phyloP scores from a whole-genome alignment of 352 stramenopile species.

The Ophiocytium majus region DNA sequence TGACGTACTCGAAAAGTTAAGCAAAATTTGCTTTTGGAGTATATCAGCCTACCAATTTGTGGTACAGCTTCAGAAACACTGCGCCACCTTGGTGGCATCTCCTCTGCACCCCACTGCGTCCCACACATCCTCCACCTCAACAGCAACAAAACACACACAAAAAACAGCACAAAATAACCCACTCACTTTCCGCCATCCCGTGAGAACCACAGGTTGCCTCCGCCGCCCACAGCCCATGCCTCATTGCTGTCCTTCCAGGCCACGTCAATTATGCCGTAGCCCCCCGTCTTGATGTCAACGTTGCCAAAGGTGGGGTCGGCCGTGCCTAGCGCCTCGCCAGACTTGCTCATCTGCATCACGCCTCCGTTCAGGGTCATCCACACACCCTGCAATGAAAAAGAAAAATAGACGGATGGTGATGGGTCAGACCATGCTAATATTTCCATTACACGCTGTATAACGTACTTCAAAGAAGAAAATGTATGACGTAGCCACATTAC shows the following conservation, averaged over 20 bases:
- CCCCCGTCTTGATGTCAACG: slow-evolving; percentile 74
- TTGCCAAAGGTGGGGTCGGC: slow-evolving; percentile 65
- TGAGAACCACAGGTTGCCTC: slow-evolving; percentile 74
- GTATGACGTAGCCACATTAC: no score
- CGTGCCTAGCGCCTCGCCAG: slow-evolving; percentile 48
- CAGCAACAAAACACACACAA: neutral
- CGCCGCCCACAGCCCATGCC: slow-evolving; percentile 75
- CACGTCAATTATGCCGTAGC: slow-evolving; percentile 78
- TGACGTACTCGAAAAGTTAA: no score
- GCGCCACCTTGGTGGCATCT: no score
- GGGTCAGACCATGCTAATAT: no score
- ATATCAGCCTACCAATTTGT: no score
- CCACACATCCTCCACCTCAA: neutral
- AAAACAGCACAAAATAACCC: neutral
- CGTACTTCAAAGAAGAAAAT: no score
- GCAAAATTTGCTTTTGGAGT: no score
- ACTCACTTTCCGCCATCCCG: slow-evolving; percentile 68
- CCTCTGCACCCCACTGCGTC: neutral
- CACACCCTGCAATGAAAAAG: no score
- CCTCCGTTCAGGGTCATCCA: slow-evolving; percentile 81
- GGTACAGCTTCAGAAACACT: no score
- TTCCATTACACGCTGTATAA: no score
- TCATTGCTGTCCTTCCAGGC: slow-evolving; percentile 70
- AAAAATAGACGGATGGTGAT: no score
- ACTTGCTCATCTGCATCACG: slow-evolving; percentile 64